Evolutionary conservation across 331 rosid species (phyloP), one percentile per base, ranked within the genome.

Genomic region (Malus hybrid): DNA sequence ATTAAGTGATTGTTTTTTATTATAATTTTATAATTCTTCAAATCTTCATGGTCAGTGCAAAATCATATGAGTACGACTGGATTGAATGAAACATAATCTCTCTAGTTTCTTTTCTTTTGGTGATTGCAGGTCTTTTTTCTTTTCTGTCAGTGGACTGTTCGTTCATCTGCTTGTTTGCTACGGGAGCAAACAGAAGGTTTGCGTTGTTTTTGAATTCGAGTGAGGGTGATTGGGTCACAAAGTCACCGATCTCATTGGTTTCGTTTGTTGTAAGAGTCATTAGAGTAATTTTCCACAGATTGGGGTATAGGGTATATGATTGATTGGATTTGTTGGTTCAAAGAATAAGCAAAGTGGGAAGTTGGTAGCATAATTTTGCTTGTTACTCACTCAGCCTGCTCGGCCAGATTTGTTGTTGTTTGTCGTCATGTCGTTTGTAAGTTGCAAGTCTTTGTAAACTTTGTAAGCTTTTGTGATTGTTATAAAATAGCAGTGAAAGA

Each of bases 121-220:
- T 70, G 66, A 56, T 64, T 90, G 90, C 90, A 90, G 93, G 87
- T 67, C 67, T 75, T 75, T 67, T 65, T 80, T 73, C 8, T 50
- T 50, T 50, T 50, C 36, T 29, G 76, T 83, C 50, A 62, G 29
- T 79, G 75, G 83, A 74, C 71, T 76, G 71, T 81, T 32, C 44
- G 20, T 65, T 44, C 67, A 52, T 70, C 85, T 69, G 70, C 74
- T 77, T 73, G 82, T 74, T 76, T 83, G 82, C 83, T 73, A 48
- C 14, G 81, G 83, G 80, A 76, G 85, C 76, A 65, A 76, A 13
- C 71, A 66, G 77, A 65, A 79, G 12, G 69, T 66, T 74, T 72
- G 78, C 34, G 5, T 80, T 36, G 76, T 81, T 80, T 83, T 39
- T 75, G 77, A 66, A 68, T 75, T 68, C 31, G 71, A 65, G 70